Conservation (phyloP, 1,284 basidiomycete species). For the Moesziomyces antarcticus region DNA sequence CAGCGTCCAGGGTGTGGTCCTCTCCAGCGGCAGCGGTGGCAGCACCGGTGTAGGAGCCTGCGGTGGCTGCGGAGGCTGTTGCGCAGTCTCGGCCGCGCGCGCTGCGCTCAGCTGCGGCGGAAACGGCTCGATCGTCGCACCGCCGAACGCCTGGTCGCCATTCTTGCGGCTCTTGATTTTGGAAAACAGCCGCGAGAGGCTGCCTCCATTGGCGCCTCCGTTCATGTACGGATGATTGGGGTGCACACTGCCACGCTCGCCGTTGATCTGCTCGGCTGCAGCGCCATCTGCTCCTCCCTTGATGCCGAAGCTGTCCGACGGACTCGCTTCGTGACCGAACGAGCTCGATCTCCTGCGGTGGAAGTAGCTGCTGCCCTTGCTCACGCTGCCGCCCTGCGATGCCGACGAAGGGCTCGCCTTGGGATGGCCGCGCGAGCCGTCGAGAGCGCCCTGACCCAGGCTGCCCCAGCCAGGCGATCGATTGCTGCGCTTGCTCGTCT, state of each 20-base stretch:
- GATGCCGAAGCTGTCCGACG: constrained; percentile 11
- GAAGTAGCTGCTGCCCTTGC: constrained; percentile 22
- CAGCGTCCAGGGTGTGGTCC: constrained; percentile 20
- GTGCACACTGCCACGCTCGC: constrained; percentile 10
- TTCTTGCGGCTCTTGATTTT: constrained; percentile 41
- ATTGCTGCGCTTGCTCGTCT: constrained; percentile 8
- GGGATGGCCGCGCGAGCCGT: constrained; percentile 13
- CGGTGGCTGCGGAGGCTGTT: constrained; percentile 1
- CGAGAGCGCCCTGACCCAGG: constrained; percentile 11
- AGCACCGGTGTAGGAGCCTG: constrained; percentile 7
- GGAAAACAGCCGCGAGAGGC: constrained; percentile 48
- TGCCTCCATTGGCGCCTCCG: constrained; percentile 27
- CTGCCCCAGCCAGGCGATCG: constrained; percentile 35
- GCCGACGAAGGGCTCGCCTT: constrained; percentile 15
- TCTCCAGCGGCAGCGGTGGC: constrained; percentile 12
- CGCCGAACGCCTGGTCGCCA: constrained; percentile 25
- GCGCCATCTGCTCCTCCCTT: constrained; percentile 7
- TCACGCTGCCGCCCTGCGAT: constrained; percentile 19
- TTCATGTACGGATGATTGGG: constrained; percentile 43
- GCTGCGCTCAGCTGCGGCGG: constrained; percentile 27
- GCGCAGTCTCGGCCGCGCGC: constrained; percentile 3
- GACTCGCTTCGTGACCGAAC: constrained; percentile 50
- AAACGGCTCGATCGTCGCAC: constrained; percentile 45
- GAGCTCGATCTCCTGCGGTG: constrained; percentile 53
- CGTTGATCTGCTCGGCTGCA: constrained; percentile 7